These are phyloP conservation scores for Neurospora crassa DNA, from an alignment of 2,329 filamentous ascomycete species.

Conservation along the genomic window DNA sequence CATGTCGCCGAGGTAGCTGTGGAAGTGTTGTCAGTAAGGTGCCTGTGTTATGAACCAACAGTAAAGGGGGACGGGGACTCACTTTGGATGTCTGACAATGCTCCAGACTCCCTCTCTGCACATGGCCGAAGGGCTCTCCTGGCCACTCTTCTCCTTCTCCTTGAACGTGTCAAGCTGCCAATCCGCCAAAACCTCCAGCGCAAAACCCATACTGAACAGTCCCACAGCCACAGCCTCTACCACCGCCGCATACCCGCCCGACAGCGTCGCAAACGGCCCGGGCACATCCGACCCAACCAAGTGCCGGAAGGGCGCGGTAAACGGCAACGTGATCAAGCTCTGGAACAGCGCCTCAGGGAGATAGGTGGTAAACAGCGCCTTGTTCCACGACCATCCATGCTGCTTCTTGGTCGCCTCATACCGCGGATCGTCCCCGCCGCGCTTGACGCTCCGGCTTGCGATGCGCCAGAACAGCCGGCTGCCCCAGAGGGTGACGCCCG, in stretches of 20 bases:
- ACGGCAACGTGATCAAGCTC: slow-evolving; percentile 46
- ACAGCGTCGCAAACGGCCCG: slow-evolving; percentile 4
- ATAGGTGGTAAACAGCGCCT: slow-evolving; percentile 42
- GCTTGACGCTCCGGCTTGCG: slow-evolving; percentile 30
- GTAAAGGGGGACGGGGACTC: slow-evolving; percentile 18
- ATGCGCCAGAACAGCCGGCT: slow-evolving; percentile 45
- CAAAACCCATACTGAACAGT: slow-evolving; percentile 46
- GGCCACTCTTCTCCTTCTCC: slow-evolving; percentile 25
- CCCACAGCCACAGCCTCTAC: slow-evolving; percentile 38
- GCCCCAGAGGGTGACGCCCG: slow-evolving; percentile 49
- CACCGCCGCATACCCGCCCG: slow-evolving; percentile 10
- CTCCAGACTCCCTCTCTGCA: slow-evolving; percentile 51
- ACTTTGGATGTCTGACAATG: slow-evolving; percentile 53
- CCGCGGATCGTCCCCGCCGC: slow-evolving; percentile 42
- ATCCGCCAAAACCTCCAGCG: slow-evolving; percentile 47
- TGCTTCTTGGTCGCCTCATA: slow-evolving; percentile 42
- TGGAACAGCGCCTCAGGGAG: slow-evolving; percentile 48
- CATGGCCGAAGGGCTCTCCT: slow-evolving; percentile 22
- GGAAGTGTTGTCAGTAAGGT: not conserved
- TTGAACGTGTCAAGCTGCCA: slow-evolving; percentile 43
- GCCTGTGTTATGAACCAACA: no score
- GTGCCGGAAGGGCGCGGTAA: slow-evolving; percentile 45
- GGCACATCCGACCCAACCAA: slow-evolving; percentile 1
- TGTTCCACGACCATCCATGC: slow-evolving; percentile 43
- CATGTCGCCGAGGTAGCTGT: slow-evolving; percentile 50